Evolutionary conservation across 2,329 filamentous ascomycete species (phyloP), one percentile per base, ranked within the genome.

Genomic region (Cryphonectria parasitica): DNA sequence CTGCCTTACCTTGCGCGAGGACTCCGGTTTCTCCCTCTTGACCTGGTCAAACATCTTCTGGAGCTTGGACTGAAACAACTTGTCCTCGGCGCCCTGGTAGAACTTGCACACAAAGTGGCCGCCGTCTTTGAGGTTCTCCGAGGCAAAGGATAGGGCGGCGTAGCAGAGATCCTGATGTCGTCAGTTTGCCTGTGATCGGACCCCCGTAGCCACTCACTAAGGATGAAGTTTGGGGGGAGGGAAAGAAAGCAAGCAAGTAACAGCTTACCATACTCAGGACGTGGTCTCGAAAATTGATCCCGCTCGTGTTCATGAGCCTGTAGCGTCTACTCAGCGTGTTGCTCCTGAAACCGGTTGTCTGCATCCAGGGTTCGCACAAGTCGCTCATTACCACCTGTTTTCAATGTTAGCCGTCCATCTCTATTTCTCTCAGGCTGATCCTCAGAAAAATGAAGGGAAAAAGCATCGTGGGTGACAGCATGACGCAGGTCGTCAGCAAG

Each of bases 271-370:
- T 98, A 82, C 94, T 98, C 41, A 93, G 93, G 13, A 90, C 91
- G 82, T 99, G 96, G 81, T 99, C 96, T 74, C 90, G 89, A 78
- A 97, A 96, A 28, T 82, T 82, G 77, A 93, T 92, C 69, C 96
- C 96, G 83, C 92, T 97, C 76, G 95, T 98, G 82, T 99, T 99
- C 94, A 98, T 97, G 91, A 99, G 92, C 96, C 96, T 99, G 87
- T 97, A 96, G 74, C 94, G 94, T 89, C 96, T 92, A 95, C 91
- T 97, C 89, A 98, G 88, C 85, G 91, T 97, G 84, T 89, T 94
- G 85, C 92, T 91, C 84, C 89, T 91, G 84, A 92, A 94, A 78
- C 91, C 91, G 78, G 87, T 86, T 67, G 88, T 92, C 84, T 93
- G 92, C 77, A 90, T 86, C 94, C 94, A 98, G 91, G 96, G 95